These are phyloP conservation scores for Scedosporium dehoogii DNA, from an alignment of 2,329 filamentous ascomycete genomes.

Conservation along the genomic window DNA sequence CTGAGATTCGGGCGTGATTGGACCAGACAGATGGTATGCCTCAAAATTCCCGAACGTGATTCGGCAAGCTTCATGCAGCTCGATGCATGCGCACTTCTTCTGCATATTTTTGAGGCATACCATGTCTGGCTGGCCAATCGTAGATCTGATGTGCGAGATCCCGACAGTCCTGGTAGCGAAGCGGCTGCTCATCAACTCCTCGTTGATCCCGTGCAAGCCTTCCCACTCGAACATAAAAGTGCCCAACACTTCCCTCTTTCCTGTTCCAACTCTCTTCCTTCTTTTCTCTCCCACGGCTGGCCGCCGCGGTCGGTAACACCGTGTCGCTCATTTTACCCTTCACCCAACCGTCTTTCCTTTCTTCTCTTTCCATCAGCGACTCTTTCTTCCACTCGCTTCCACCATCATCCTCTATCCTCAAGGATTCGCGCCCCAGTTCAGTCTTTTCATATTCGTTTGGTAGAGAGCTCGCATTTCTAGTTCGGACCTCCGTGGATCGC, in stretches of 20 bases:
- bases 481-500: neutral
- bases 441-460: neutral
- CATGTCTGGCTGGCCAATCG: neutral
- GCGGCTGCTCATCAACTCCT: neutral
- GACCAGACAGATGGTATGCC: too few relatives aligned
- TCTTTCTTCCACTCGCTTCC: neutral
- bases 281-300: neutral
- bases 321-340: neutral
- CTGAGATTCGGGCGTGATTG: too few relatives aligned
- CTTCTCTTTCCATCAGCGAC: neutral
- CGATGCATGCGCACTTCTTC: too few relatives aligned
- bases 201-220: too few relatives aligned
- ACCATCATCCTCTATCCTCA: neutral
- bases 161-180: slow-evolving; percentile 54
- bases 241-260: too few relatives aligned
- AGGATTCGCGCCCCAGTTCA: neutral
- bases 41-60: too few relatives aligned
- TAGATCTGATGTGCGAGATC: slow-evolving; percentile 31
- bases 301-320: neutral
- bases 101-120: too few relatives aligned
- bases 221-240: too few relatives aligned
- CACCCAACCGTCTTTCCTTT: neutral
- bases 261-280: neutral
- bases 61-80: too few relatives aligned
- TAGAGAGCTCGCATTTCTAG: neutral